phyloP scores from a whole-genome alignment of 805 yeast genomes.

The Clavispora carvajalis region DNA sequence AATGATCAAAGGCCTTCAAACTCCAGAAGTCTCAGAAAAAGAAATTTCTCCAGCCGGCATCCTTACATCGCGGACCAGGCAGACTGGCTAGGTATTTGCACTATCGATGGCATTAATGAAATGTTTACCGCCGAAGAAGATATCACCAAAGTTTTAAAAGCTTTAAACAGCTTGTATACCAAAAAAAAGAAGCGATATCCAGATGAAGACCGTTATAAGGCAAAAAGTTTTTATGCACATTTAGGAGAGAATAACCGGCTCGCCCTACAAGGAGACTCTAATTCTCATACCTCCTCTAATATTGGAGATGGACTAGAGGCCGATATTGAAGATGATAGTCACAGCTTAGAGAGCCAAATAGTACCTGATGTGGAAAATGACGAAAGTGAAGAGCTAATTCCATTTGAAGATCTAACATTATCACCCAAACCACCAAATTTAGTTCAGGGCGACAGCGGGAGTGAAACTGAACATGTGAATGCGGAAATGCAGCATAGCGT shows the following conservation, averaged over 20 bases:
- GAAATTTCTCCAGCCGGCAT: constrained; percentile 40
- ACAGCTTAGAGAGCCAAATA: not conserved
- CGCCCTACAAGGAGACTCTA: constrained; percentile 11
- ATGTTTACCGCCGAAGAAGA: constrained; percentile 30
- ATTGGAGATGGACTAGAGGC: not conserved
- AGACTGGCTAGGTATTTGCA: constrained; percentile 37
- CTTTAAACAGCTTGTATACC: constrained; percentile 32
- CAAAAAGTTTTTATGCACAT: constrained; percentile 34
- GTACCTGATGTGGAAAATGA: constrained; percentile 3
- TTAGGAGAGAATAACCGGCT: constrained; percentile 22
- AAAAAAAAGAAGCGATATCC: constrained; percentile 29
- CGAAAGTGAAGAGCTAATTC: constrained; percentile 6
- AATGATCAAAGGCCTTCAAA: no score
- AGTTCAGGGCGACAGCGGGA: not conserved
- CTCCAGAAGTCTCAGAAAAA: constrained; percentile 29
- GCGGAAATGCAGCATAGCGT: not conserved
- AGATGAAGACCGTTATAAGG: constrained; percentile 33
- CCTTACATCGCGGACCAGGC: constrained; percentile 43
- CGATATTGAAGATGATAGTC: constrained; percentile 5
- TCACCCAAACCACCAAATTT: not conserved
- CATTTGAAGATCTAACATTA: constrained; percentile 8
- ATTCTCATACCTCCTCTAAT: not conserved
- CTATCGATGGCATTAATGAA: constrained; percentile 32
- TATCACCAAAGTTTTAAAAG: constrained; percentile 26
- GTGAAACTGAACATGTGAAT: not conserved